Base-by-base conservation (phyloP, 139 green algal species). In the Chlamydomonas schloesseri region DNA sequence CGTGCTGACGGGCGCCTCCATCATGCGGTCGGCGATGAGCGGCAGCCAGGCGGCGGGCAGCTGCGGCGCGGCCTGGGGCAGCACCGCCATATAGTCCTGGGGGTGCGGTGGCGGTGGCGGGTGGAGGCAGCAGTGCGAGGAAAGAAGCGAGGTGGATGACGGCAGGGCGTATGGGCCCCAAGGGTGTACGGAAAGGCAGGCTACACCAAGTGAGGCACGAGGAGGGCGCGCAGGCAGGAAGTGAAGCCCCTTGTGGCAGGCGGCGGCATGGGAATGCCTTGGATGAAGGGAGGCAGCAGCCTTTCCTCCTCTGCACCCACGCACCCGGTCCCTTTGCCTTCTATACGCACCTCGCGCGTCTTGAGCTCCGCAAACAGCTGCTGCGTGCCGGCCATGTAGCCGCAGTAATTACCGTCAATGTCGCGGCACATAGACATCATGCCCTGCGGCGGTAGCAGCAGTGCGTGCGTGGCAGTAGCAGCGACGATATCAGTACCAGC, bases 361-460 rank as follows among this genome's bases (percentile, higher is more conserved):
- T 58, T 72, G 26, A 82, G 58, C 5, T 13, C 14, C 24, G 37
- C 34, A 6, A 58, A 71, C 13, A 18, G 0, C 24, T 36, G 6
- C 33, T n/a, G 21, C 10, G 15, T 33, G 21, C 18, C 26, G 33
- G 68, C 68, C 26, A 86, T 18, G 80, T 86, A 86, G 47, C 80
- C 80, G 80, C 80, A 86, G 80, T 71, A 86, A 50, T 13, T 67
- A 23, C 80, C 80, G 80, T 86, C 80, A 11, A 77, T 77, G 50
- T 86, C 80, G 0, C 67, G 47, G 29, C 80, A 86, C 33, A 86
- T 28, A 23, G 13, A 28, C 47, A 86, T 77, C 21, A 78, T 47
- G 33, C 47, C 80, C 80, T 86, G 73, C 62, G 62, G 62, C 55
- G 10, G 55, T 10, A 15, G 55, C 55, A 23, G 55, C 20, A 10